These are phyloP conservation scores for Ichthyophonus hoferi DNA, from an alignment of 208 protist genomes.

Conservation along the genomic window DNA sequence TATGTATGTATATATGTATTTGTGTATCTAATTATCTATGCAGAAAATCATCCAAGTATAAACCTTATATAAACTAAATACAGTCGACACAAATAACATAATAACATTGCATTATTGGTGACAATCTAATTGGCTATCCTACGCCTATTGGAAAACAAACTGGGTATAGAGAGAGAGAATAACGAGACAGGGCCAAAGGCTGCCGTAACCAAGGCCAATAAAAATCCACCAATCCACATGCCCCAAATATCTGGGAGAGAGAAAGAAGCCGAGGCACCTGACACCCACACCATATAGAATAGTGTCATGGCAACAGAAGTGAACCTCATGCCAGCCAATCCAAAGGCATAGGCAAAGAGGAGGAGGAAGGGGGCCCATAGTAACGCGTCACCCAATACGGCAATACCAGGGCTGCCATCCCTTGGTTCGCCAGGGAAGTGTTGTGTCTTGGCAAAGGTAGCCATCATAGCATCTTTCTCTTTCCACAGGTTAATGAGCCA, in stretches of 20 bases:
- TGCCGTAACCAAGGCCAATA: background rate
- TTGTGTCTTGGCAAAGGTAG: background rate
- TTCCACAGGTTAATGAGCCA: background rate
- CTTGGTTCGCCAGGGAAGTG: background rate
- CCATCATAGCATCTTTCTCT: constrained; percentile 6
- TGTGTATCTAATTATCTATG: too few relatives aligned
- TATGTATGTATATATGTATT: too few relatives aligned
- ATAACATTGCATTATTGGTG: too few relatives aligned
- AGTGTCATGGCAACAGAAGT: background rate
- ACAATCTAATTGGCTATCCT: too few relatives aligned
- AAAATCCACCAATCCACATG: background rate
- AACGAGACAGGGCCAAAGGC: background rate
- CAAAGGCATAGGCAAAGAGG: background rate
- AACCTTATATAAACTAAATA: too few relatives aligned
- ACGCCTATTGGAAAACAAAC: background rate
- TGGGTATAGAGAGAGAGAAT: background rate
- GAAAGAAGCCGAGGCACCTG: background rate
- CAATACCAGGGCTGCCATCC: background rate
- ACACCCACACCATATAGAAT: constrained; percentile 2
- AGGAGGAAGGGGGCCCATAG: constrained; percentile 7
- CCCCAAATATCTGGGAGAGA: background rate
- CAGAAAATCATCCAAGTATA: too few relatives aligned
- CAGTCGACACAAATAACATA: too few relatives aligned
- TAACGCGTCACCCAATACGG: background rate
- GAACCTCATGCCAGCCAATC: constrained; percentile 6